These are phyloP conservation scores for Hanseniaspora pseudoguilliermondii DNA, from an alignment of 805 yeast species.

Conservation along the genomic window DNA sequence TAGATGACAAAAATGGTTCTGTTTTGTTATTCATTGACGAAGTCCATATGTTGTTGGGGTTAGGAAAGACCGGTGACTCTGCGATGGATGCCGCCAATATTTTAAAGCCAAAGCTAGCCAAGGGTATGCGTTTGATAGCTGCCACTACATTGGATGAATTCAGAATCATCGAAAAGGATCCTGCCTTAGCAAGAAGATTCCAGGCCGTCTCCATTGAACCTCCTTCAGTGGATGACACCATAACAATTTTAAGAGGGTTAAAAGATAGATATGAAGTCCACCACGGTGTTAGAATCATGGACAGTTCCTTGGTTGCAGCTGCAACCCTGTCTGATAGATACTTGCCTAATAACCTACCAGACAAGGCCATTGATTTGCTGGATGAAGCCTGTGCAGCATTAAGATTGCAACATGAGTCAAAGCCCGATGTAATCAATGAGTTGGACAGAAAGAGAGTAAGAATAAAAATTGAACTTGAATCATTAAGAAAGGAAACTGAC, in stretches of 20 bases:
- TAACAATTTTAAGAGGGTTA: slow-evolving; percentile 81
- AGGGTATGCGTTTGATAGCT: slow-evolving; percentile 90
- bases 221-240: slow-evolving; percentile 83
- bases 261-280: slow-evolving; percentile 93
- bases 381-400: slow-evolving; percentile 96
- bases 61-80: slow-evolving; percentile 80
- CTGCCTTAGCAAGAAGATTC: slow-evolving; percentile 87
- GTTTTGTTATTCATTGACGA: slow-evolving; percentile 83
- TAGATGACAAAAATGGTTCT: slow-evolving; percentile 63
- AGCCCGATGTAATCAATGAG: slow-evolving; percentile 86
- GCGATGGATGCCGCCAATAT: slow-evolving; percentile 90
- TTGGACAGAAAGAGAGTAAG: slow-evolving; percentile 85
- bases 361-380: slow-evolving; percentile 89
- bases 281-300: slow-evolving; percentile 91
- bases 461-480: slow-evolving; percentile 86
- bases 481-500: slow-evolving; percentile 85
- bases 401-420: slow-evolving; percentile 89
- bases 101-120: slow-evolving; percentile 83
- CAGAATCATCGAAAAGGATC: slow-evolving; percentile 90
- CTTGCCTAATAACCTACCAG: slow-evolving; percentile 85
- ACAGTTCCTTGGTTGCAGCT: slow-evolving; percentile 85
- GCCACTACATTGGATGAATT: slow-evolving; percentile 94
- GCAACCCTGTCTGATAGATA: slow-evolving; percentile 82
- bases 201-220: slow-evolving; percentile 78
- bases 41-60: slow-evolving; percentile 73